These are phyloP conservation scores for Aplosporella prunicola DNA, from an alignment of 2,329 filamentous ascomycete genomes.

Conservation along the genomic window DNA sequence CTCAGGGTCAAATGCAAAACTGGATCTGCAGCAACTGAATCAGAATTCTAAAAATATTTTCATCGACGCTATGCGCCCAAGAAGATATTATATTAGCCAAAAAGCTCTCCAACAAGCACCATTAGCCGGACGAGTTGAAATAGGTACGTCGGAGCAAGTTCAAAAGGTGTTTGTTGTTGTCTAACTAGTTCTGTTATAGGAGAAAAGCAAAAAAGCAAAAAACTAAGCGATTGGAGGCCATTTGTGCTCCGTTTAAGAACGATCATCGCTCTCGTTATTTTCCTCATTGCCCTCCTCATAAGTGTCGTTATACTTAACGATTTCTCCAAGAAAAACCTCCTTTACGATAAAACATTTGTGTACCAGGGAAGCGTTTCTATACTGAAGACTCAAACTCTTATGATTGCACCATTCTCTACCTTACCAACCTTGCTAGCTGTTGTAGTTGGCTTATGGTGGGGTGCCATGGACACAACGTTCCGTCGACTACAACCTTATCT, in stretches of 20 bases:
- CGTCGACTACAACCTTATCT: slow-evolving; percentile 13
- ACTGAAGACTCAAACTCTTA: neutral
- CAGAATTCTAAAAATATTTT: neutral
- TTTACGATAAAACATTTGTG: neutral
- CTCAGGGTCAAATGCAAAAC: too few relatives aligned
- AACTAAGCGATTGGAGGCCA: neutral
- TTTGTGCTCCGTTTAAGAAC: neutral
- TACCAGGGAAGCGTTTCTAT: neutral
- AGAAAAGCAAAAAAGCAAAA: too few relatives aligned
- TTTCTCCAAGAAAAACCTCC: neutral
- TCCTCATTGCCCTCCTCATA: neutral
- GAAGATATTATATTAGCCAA: neutral
- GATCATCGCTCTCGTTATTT: neutral
- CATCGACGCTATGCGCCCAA: neutral
- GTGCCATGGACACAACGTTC: slow-evolving; percentile 12
- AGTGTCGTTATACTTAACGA: neutral
- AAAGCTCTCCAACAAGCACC: neutral
- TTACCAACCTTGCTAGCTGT: slow-evolving; percentile 12
- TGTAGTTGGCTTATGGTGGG: slow-evolving; percentile 13
- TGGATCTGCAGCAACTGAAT: neutral
- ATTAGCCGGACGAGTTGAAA: fast-evolving
- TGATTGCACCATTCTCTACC: slow-evolving; percentile 12
- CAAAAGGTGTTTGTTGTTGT: neutral
- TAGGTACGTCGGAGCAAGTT: neutral
- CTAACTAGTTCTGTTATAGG: too few relatives aligned